Base-by-base conservation (phyloP, 2,329 filamentous ascomycete genomes). In the Trichoderma asperellum region DNA sequence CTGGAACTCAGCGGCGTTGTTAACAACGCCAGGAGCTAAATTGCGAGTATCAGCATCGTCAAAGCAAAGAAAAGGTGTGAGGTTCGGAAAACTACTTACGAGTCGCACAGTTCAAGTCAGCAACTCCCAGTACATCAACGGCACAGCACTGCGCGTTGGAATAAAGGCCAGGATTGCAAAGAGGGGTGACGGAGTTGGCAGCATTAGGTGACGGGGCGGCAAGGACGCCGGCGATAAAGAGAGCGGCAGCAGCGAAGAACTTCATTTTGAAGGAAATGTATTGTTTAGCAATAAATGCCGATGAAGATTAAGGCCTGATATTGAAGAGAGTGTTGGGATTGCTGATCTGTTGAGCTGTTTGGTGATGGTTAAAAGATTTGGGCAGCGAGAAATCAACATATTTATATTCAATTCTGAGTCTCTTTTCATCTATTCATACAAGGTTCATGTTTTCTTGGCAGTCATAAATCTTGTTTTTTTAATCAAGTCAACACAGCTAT, bases 61-160 rank as follows among this genome's bases (percentile, higher is more conserved):
- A 18, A 11, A 18, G 0, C 16, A 35, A 12, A 6, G 24, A 8
- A 1, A 12, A 2, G 8, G 10, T n/a, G 2, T 14, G 32, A 4
- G 16, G 4, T 35, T 12, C 24, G 11, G 7, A 4, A 12, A 16
- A 24, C 2, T 21, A 52, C 72, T 65, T 66, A 73, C 72, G 71
- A 21, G 29, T 52, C 2, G 14, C 21, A 77, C 85, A 87, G 76
- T 85, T 75, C 52, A 86, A 76, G 74, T 82, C 80, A 24, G 80
- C 81, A 69, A 86, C 71, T 72, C 82, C 81, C 34, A 86, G 79
- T 37, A 86, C 78, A 71, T 86, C 79, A 61, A 81, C 81, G 6
- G 81, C 80, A 74, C 85, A 87, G 79, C 85, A 87, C 60, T 80
- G 78, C 5, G 82, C 74, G 49, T 72, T 79, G 67, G 73, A 70